Percentiles rank a stretch among this genome's conserved stretches.
Conservation (phyloP, 306 rosid species). For the Acacia confusa region DNA sequence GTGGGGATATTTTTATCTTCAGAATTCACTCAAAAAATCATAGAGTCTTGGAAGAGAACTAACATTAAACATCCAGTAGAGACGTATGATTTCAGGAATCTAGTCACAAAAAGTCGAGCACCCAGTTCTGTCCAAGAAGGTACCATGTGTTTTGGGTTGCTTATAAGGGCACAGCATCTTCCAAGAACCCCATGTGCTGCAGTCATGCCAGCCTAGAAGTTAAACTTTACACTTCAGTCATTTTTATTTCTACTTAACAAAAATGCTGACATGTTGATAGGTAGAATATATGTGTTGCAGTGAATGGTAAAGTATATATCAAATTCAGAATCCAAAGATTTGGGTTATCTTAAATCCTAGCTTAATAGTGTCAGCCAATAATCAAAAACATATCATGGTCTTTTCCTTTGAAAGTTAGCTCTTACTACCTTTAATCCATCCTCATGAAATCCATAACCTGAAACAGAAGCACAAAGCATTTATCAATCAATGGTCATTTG, state of each 20-base stretch:
- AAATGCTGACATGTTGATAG: background rate
- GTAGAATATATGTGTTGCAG: constrained; percentile 16
- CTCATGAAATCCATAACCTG: constrained; percentile 97
- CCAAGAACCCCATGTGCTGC: constrained; percentile 78
- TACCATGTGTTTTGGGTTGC: constrained; percentile 86
- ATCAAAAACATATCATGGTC: background rate
- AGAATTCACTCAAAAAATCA: background rate
- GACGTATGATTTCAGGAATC: constrained; percentile 61
- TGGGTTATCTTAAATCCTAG: background rate
- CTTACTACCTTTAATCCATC: constrained; percentile 82
- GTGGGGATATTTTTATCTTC: background rate
- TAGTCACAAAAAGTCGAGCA: constrained; percentile 66
- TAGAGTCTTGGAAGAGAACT: constrained; percentile 36
- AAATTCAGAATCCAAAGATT: background rate
- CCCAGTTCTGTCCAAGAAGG: constrained; percentile 78
- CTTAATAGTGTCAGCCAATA: background rate
- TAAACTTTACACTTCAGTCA: constrained; percentile 22
- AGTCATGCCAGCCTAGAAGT: constrained; percentile 76
- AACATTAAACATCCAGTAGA: constrained; percentile 76
- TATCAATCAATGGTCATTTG: constrained; percentile 4
- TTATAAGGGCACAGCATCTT: constrained; percentile 46
- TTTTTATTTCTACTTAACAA: constrained; percentile 3
- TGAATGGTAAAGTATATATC: background rate
- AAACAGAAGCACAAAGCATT: constrained; percentile 18
- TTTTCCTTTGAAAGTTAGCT: constrained; percentile 9